phyloP scores from a whole-genome alignment of 495 filamentous ascomycete species.

The Trichocladium uniseriatum region DNA sequence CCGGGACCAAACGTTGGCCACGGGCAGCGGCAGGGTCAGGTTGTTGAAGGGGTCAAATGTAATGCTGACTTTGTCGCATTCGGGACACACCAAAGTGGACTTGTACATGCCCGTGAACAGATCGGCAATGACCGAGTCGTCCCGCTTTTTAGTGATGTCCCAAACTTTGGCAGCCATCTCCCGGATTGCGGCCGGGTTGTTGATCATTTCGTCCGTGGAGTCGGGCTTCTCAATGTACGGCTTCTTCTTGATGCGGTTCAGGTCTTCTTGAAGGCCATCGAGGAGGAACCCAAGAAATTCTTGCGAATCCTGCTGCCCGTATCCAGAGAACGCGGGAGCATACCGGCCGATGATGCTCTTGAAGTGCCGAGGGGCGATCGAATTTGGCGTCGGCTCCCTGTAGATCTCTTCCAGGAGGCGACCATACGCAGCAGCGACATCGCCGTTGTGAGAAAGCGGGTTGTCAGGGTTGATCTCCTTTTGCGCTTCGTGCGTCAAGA shows the following conservation, averaged over 20 bases:
- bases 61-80: constrained; percentile 90
- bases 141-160: constrained; percentile 84
- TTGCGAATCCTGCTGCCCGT: constrained; percentile 93
- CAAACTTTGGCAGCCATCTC: constrained; percentile 80
- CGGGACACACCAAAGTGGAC: constrained; percentile 86
- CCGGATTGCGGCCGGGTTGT: constrained; percentile 63
- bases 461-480: constrained; percentile 76
- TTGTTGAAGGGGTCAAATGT: constrained; percentile 98
- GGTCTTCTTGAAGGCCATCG: constrained; percentile 88
- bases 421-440: constrained; percentile 74
- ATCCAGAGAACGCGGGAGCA: constrained; percentile 81
- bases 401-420: constrained; percentile 66
- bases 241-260: constrained; percentile 90
- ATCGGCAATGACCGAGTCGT: constrained; percentile 90
- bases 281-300: constrained; percentile 96
- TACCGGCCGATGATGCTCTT: constrained; percentile 72
- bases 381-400: constrained; percentile 46
- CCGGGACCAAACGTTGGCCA: constrained; percentile 67
- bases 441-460: constrained; percentile 70
- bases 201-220: constrained; percentile 92
- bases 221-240: constrained; percentile 97
- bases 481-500: constrained; percentile 63
- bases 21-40: constrained; percentile 79
- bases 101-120: constrained; percentile 97
- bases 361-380: constrained; percentile 65